Evolutionary conservation across 2,329 filamentous ascomycete species (phyloP), one percentile per base, ranked within the genome.

Genomic region (Ilyonectria sp.): DNA sequence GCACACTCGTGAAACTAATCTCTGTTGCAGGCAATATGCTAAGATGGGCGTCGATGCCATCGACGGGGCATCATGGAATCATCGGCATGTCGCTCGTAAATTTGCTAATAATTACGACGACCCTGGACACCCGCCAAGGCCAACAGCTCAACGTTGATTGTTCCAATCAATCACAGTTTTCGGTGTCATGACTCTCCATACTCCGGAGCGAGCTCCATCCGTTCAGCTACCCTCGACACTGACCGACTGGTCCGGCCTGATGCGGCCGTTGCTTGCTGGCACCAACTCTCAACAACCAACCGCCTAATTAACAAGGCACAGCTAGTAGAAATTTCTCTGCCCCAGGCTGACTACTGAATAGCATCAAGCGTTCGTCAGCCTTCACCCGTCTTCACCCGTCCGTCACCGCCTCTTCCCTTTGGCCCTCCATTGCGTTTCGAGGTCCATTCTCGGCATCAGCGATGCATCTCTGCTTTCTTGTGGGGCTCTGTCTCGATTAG

Each of bases 321-420:
- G n/a, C 60, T 43, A 33, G 26, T 49, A 44, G 13, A 61, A 61
- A 61, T 11, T 19, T 11, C 17, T 55, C 50, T 40, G 26, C n/a
- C 47, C 58, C 54, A 31, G 26, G 23, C 57, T 50, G 44, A 46
- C 43, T 17, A 15, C 60, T 26, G 53, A 58, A 40, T 50, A 57
- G 46, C 23, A 63, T 57, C 31, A 26, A 53, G 19, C 26, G 29
- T 31, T 53, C 50, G n/a, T 35, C 50, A 53, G n/a, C 50, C 50
- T 53, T 23, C 50, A 35, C 50, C 50, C 50, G 31, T 53, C 50
- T 35, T 63, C 52, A 35, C 56, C 35, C 60, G 50, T 64, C 65
- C 60, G 50, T 64, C 65, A 67, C 65, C 65, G 65, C 60, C 46
- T 67, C 43, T 67, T 67, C 26, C 43, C 35, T 52, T 50, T 47